Evolutionary conservation across 192 early-diverging fungal species (phyloP), one percentile per base, ranked within the genome.

Genomic region (Coemansia interrupta): DNA sequence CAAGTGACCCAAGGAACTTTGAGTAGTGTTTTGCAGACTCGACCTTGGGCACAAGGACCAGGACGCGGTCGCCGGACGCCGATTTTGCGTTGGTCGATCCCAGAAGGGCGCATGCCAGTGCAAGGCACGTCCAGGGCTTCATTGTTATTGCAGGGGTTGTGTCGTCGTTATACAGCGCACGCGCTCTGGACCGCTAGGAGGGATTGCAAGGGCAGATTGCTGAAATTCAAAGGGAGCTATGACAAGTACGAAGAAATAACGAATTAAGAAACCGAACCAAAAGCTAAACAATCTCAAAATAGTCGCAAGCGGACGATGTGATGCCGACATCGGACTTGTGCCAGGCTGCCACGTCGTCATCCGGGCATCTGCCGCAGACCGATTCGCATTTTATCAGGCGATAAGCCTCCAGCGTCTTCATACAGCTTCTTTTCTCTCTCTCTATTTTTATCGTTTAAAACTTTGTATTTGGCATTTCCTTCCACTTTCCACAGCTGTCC

Each of bases 21-120:
- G 50, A 47, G 64, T 64, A 56, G 64, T 68, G n/a, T 69, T 63
- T 24, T 59, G 78, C 29, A 0, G 56, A 54, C 10, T 73, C 66
- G 71, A 49, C 24, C 55, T 64, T 80, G 44, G 91, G 88, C 9
- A 91, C 74, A 24, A 93, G 60, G 3, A 90, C 88, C 28, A 93
- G 68, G 5, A 89, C 68, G 36, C 86, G 85, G 54, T 58, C 53
- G 28, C 91, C 91, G 11, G 83, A 80, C 4, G 81, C 64, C 3
- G 91, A 93, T 29, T 67, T 80, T 41, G 90, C 86, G 2, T 64
- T 58, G 28, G 43, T 42, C 23, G 72, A 53, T 4, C 32, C 56
- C 20, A 66, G 30, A 29, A 59, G 59, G 24, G 24, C 24, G n/a
- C 36, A 5, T 36, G 8, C 32, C 32, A 36, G 32, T 36, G 32